A percentile compares a stretch with the other conserved stretches of the same genome.
Conservation (phyloP, 805 yeast genomes). For the Hanseniaspora opuntiae region DNA sequence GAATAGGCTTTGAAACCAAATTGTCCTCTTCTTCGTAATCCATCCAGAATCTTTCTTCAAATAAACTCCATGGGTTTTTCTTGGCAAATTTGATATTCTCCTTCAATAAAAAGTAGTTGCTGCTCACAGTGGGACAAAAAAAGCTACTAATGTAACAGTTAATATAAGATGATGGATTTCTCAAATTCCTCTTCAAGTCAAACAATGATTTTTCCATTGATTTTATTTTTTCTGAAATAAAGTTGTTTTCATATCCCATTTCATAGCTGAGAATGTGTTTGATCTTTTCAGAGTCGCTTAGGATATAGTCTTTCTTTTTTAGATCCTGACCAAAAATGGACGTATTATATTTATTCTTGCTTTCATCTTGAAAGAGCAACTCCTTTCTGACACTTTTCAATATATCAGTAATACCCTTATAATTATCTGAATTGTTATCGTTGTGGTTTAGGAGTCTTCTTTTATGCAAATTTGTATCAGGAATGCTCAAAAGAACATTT, state of each 20-base stretch:
- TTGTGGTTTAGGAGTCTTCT: background rate
- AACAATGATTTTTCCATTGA: background rate
- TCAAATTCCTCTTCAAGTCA: background rate
- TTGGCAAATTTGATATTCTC: constrained; percentile 18
- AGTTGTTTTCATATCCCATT: background rate
- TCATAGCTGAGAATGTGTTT: background rate
- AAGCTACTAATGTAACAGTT: constrained; percentile 18
- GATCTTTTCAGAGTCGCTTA: constrained; percentile 10
- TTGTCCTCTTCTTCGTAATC: background rate
- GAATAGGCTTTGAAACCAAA: background rate
- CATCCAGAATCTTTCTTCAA: constrained; percentile 13
- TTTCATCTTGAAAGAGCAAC: constrained; percentile 16
- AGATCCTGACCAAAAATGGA: constrained; percentile 17
- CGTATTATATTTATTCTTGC: constrained; percentile 1
- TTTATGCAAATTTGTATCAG: background rate
- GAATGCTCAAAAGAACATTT: constrained; percentile 16
- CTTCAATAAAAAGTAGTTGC: constrained; percentile 20
- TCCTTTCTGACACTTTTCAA: constrained; percentile 13
- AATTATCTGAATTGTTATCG: constrained; percentile 18
- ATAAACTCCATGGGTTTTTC: constrained; percentile 16
- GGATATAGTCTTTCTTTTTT: constrained; percentile 21
- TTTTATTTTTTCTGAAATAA: background rate
- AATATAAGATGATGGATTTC: constrained; percentile 2
- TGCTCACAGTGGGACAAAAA: constrained; percentile 18
- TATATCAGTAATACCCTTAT: constrained; percentile 17